Evolutionary conservation across 2,329 filamentous ascomycete genomes (phyloP), one percentile per base, ranked within the genome.

Genomic region (Bipolaris oryzae): DNA sequence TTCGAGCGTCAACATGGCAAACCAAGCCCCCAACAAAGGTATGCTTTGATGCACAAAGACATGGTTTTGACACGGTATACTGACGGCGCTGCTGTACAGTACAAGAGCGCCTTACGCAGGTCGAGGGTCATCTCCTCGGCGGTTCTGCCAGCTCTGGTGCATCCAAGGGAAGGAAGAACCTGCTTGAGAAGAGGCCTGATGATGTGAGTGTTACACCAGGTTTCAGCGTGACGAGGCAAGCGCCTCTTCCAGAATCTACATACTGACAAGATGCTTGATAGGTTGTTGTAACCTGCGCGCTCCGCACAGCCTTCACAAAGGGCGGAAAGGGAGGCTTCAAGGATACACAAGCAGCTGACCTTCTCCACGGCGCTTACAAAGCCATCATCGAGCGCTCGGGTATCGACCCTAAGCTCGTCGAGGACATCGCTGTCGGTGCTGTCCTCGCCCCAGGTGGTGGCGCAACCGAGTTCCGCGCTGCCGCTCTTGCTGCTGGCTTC

Each of bases 401-500:
- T 64, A 96, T 98, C 78, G 90, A 97, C 79, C 93, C 95, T 20
- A 81, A 81, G 35, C 84, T 95, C 34, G 92, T 99, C 46, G 91
- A 98, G 78, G 95, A 99, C 75, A 89, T 99, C 64, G 89, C 89
- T 50, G 93, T 98, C 56, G 95, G 95, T 65, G 89, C 89, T 53
- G 95, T 99, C 28, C 87, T 99, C 46, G 87, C 94, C 16, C 94
- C 94, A 33, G 95, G 95, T 60, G 95, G 92, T 67, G 95, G 94
- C 66, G 95, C 95, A 20, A 98, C 95, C 44, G 95, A 98, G 81
- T 97, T 96, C 87, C 89, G 95, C 64, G 95, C 92, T 58, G 95
- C 95, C 34, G 89, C 89, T 52, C 84, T 98, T 55, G 91, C 92
- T 6, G 95, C 95, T 47, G 95, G 95, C 43, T 96, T 98, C 82